Percentiles rank a stretch among this genome's conserved stretches.
phyloP scores from a whole-genome alignment of 108 stramenopile genomes.

The Asterionellopsis glacialis region DNA sequence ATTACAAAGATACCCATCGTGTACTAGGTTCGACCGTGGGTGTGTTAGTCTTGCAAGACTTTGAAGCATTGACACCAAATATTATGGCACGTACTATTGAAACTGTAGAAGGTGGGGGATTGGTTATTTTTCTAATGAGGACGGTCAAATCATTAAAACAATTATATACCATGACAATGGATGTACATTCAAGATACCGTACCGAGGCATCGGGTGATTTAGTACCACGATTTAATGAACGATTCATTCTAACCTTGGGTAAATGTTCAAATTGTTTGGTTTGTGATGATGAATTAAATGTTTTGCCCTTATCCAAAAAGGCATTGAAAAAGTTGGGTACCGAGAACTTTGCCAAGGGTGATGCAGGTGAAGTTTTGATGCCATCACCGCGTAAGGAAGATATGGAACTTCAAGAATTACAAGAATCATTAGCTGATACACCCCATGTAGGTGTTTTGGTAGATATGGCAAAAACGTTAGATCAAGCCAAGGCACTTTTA shows the following conservation, averaged over 20 bases:
- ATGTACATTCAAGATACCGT: conserved; percentile 95
- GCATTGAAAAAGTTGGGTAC: conserved; percentile 39
- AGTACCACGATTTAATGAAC: conserved; percentile 97
- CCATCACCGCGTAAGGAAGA: conserved; percentile 53
- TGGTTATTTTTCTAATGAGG: conserved; percentile 90
- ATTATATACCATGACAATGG: conserved; percentile 98
- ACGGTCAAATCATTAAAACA: conserved; percentile 94
- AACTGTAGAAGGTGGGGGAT: conserved; percentile 97
- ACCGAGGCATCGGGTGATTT: conserved; percentile 86
- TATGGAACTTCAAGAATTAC: conserved; percentile 72
- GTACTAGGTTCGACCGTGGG: conserved; percentile 96
- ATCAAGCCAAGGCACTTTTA: conserved; percentile 93
- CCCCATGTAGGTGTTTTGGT: conserved; percentile 93
- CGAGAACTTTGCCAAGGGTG: conserved; percentile 35
- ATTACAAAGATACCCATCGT: conserved; percentile 97
- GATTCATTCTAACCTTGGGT: conserved; percentile 93
- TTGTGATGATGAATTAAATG: conserved; percentile 98
- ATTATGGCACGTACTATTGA: conserved; percentile 97
- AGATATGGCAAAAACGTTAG: conserved; percentile 87
- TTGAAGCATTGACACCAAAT: conserved; percentile 98
- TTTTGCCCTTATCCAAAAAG: conserved; percentile 84
- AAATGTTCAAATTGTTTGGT: conserved; percentile 89
- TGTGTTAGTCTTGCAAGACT: conserved; percentile 96
- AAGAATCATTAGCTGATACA: conserved; percentile 87
- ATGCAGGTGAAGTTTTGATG: conserved; percentile 56